Conservation (phyloP, 2,329 filamentous ascomycete genomes). For the Fusarium coicis region DNA sequence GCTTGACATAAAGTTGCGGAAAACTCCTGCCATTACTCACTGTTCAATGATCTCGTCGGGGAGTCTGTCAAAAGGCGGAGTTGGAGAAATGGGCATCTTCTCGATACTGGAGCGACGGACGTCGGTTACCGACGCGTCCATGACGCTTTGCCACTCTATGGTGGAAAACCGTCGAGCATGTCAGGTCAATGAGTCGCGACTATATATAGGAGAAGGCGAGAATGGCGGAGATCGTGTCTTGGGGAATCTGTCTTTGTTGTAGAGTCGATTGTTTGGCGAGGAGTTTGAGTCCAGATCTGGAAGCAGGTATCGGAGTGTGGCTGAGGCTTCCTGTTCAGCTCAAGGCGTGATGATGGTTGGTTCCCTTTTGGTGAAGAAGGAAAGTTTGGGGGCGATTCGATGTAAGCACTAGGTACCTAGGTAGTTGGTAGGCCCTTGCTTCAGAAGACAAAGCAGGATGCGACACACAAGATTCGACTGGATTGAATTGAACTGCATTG, state of each 20-base stretch:
- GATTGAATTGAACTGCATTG: neutral
- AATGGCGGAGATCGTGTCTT: neutral
- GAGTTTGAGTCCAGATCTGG: conserved; percentile 6
- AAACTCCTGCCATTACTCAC: conserved; percentile 55
- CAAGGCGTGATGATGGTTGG: conserved; percentile 27
- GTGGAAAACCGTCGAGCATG: conserved; percentile 36
- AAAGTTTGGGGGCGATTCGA: conserved; percentile 12
- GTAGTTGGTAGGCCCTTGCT: neutral
- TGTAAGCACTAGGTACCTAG: conserved; percentile 17
- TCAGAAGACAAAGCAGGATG: conserved; percentile 5
- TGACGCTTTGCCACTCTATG: conserved; percentile 45
- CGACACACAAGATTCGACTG: neutral
- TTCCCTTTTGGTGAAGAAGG: conserved; percentile 5
- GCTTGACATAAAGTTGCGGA: neutral
- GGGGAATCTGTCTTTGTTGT: conserved; percentile 7
- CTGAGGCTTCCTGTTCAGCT: conserved; percentile 30
- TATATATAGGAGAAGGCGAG: neutral
- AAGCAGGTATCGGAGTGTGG: conserved; percentile 14
- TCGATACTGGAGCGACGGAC: conserved; percentile 50
- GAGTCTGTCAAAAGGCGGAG: conserved; percentile 63
- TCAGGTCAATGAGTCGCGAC: conserved; percentile 26
- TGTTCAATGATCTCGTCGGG: conserved; percentile 78
- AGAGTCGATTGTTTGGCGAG: conserved; percentile 16
- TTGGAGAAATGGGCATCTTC: conserved; percentile 45
- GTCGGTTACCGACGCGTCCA: conserved; percentile 45